These are phyloP conservation scores for Ensete glaucum DNA, from an alignment of 176 grass and related monocot genomes.

Conservation along the genomic window DNA sequence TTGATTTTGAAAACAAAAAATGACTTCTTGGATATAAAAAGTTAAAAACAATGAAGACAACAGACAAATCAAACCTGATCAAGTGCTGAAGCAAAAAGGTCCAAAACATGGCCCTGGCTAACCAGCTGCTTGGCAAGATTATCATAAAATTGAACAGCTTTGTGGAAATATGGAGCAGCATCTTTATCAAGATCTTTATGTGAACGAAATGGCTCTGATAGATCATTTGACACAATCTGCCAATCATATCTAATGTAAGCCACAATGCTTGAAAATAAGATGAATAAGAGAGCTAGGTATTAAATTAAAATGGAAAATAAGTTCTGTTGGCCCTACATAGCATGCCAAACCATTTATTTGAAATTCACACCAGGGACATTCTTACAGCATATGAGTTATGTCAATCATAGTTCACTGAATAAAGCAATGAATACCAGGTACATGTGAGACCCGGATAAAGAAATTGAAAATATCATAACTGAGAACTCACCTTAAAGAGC, in stretches of 20 bases:
- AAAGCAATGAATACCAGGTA: background rate
- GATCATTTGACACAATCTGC: slow-evolving; percentile 96
- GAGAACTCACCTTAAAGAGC: background rate
- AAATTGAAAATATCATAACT: background rate
- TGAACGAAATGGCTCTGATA: slow-evolving; percentile 86
- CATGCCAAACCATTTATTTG: background rate
- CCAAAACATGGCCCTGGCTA: slow-evolving; percentile 79
- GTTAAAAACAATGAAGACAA: background rate
- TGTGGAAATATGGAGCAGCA: slow-evolving; percentile 83
- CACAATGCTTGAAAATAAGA: slow-evolving; percentile 6
- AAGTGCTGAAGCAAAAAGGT: slow-evolving; percentile 93
- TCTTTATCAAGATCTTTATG: slow-evolving; percentile 99
- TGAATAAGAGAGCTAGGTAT: background rate
- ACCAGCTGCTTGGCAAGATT: slow-evolving; percentile 85
- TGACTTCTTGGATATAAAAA: background rate
- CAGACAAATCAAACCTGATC: slow-evolving; percentile 58
- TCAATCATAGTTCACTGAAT: background rate
- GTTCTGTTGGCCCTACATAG: background rate
- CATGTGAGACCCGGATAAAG: background rate
- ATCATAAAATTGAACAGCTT: slow-evolving; percentile 92
- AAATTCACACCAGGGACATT: background rate
- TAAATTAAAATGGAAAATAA: background rate
- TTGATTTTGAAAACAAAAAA: background rate
- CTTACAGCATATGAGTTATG: background rate
- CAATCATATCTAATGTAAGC: slow-evolving; percentile 16